A percentile compares a stretch with the other conserved stretches of the same genome.
These are phyloP conservation scores for Mycena olivaceomarginata DNA, from an alignment of 768 basidiomycete species.

Conservation along the genomic window DNA sequence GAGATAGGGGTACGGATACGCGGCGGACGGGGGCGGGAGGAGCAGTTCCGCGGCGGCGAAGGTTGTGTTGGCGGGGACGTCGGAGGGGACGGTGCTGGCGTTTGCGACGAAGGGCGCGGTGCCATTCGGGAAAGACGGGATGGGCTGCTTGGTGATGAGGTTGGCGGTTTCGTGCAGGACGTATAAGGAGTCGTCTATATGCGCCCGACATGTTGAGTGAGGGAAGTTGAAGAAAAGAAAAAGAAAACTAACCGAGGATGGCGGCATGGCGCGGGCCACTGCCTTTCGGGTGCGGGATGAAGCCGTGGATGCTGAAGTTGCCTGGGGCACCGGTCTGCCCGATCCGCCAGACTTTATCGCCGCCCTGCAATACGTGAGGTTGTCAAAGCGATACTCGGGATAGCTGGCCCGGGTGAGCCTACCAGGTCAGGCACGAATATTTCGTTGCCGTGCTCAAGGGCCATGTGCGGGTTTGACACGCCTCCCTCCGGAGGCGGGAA, in stretches of 20 bases:
- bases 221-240: constrained; percentile 2
- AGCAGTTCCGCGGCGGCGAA: constrained; percentile 81
- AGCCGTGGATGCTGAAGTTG: constrained; percentile 61
- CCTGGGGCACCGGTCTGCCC: constrained; percentile 53
- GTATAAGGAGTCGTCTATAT: constrained; percentile 28
- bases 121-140: constrained; percentile 71
- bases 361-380: constrained; percentile 54
- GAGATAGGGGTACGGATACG: constrained; percentile 73
- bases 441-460: constrained; percentile 59
- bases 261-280: constrained; percentile 67
- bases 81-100: constrained; percentile 69
- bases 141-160: constrained; percentile 70
- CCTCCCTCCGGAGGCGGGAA: constrained; percentile 54
- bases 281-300: constrained; percentile 63
- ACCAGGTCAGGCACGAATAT: constrained; percentile 69
- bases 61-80: constrained; percentile 58
- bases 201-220: too few species aligned
- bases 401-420: constrained; percentile 9
- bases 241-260: constrained; percentile 45
- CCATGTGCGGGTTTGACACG: constrained; percentile 65
- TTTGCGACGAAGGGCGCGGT: constrained; percentile 70
- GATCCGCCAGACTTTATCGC: constrained; percentile 48
- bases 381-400: background rate
- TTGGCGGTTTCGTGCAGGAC: constrained; percentile 41
- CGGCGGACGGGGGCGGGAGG: constrained; percentile 66